Conservation (phyloP, 2,329 filamentous ascomycete genomes). For the Paecilomyces sp. region DNA sequence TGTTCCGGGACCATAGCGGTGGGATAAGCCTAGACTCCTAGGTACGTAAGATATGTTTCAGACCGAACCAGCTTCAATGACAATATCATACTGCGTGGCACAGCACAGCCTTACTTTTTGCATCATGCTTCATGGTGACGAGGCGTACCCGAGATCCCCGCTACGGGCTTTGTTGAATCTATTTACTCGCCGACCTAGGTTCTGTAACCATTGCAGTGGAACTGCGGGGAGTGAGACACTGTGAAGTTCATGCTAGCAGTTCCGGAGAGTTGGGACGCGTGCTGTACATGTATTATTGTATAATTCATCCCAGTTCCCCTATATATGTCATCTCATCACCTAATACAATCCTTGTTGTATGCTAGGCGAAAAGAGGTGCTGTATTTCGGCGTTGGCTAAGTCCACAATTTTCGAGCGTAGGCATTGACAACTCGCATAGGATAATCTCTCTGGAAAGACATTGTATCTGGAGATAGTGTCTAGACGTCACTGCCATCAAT, state of each 20-base stretch:
- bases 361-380: too few relatives aligned
- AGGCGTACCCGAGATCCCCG: neutral
- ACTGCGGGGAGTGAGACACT: neutral
- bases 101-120: neutral
- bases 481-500: too few relatives aligned
- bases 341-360: too few relatives aligned
- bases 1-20: neutral
- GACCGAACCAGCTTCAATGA: neutral
- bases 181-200: neutral
- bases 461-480: too few relatives aligned
- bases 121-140: neutral
- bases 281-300: neutral
- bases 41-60: neutral
- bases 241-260: neutral
- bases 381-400: too few relatives aligned
- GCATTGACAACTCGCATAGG: too few relatives aligned
- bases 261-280: neutral
- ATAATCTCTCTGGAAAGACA: too few relatives aligned
- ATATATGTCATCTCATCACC: too few relatives aligned
- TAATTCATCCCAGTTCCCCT: too few relatives aligned
- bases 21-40: neutral
- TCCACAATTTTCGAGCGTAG: too few relatives aligned
- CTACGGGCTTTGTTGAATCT: neutral
- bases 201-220: neutral
- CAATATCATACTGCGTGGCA: neutral